These are phyloP conservation scores for Brassica rapa DNA, from an alignment of 345 rosid species.

Conservation along the genomic window DNA sequence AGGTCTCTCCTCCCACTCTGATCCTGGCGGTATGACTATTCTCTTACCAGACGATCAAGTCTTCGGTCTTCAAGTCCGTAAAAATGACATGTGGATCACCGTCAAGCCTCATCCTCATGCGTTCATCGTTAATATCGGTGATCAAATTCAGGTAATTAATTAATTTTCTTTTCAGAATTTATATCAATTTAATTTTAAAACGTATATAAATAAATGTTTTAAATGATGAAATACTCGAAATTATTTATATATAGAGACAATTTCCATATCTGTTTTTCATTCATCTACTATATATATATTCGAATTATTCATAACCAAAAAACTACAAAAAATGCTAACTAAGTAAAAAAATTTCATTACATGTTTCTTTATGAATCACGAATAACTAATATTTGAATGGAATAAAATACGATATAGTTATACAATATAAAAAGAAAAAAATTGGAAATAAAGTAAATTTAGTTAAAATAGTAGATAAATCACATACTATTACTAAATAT, in stretches of 20 bases:
- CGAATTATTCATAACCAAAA: background rate
- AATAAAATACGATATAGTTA: no score
- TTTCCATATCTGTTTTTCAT: background rate
- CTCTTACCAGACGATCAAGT: constrained; percentile 76
- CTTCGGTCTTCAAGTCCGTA: constrained; percentile 79
- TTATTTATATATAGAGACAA: background rate
- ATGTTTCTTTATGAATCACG: background rate
- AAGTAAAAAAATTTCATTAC: background rate
- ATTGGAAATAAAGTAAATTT: background rate
- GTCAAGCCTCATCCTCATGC: constrained; percentile 86
- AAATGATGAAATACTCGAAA: background rate
- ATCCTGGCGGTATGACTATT: constrained; percentile 89
- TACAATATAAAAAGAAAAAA: background rate
- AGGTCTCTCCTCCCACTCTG: constrained; percentile 88
- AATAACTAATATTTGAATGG: background rate
- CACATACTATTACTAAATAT: background rate
- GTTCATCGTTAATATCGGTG: constrained; percentile 87
- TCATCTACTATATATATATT: background rate
- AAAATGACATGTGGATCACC: constrained; percentile 66
- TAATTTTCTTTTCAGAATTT: background rate
- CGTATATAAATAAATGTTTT: background rate
- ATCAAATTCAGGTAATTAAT: constrained; percentile 77
- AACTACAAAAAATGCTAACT: no score
- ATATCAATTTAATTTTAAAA: background rate
- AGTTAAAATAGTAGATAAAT: background rate